Evolutionary conservation across 2,329 filamentous ascomycete species (phyloP).

Genomic region (Lachnellula hyalina): DNA sequence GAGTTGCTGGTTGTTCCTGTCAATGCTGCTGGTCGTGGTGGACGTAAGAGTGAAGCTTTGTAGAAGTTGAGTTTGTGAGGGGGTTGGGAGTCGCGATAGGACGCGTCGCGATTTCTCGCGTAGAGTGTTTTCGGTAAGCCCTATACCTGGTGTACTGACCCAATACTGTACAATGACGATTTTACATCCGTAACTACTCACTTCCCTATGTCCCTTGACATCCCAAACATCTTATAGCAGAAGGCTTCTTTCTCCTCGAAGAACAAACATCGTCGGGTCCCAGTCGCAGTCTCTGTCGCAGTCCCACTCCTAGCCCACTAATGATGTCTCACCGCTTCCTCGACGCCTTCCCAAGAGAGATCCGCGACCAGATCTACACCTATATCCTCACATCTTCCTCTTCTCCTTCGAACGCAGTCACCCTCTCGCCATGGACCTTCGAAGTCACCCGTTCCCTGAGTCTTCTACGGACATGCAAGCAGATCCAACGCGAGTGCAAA

Average conservation of each 20-base stretch:
- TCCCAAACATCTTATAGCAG: neutral
- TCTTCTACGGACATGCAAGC: slow-evolving; percentile 27
- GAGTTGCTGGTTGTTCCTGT: slow-evolving; percentile 13
- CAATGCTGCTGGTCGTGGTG: neutral
- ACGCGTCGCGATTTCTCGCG: slow-evolving; percentile 22
- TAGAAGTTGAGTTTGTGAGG: slow-evolving; percentile 5
- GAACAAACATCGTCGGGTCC: neutral
- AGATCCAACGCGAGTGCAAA: slow-evolving; percentile 28
- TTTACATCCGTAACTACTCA: neutral
- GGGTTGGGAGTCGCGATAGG: slow-evolving; percentile 19
- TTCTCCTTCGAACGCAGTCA: slow-evolving; percentile 14
- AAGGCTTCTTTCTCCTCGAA: neutral
- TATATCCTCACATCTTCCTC: slow-evolving; percentile 19
- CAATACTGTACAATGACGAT: too few species aligned
- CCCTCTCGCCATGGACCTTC: slow-evolving; percentile 24
- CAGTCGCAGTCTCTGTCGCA: neutral
- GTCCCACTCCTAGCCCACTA: too few species aligned
- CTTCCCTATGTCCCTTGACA: slow-evolving; percentile 2
- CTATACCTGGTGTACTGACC: too few species aligned
- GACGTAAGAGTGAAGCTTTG: neutral
- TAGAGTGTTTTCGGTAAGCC: slow-evolving; percentile 22
- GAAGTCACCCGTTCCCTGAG: slow-evolving; percentile 24
- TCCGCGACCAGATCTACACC: slow-evolving; percentile 28
- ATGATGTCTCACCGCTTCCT: slow-evolving; percentile 22
- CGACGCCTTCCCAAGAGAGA: slow-evolving; percentile 24